Conservation (phyloP, 1,284 basidiomycete genomes). For the Schizophyllum commune region DNA sequence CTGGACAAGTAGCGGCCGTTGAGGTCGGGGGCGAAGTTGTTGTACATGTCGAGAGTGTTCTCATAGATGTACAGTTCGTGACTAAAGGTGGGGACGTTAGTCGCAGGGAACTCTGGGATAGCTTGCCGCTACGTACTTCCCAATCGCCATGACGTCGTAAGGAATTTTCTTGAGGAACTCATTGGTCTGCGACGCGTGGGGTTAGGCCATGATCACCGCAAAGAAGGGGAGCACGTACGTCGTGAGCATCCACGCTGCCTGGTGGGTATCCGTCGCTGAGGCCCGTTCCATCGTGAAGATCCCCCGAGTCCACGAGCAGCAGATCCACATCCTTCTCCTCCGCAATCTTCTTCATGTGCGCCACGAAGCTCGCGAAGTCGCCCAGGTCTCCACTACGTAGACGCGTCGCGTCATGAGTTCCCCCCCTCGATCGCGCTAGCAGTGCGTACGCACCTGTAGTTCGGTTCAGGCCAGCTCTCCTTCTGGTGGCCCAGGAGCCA, state of each 20-base stretch:
- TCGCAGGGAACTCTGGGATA: background rate
- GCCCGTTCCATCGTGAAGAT: conserved; percentile 79
- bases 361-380: conserved; percentile 74
- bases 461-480: conserved; percentile 60
- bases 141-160: conserved; percentile 81
- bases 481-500: conserved; percentile 76
- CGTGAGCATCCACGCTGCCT: conserved; percentile 67
- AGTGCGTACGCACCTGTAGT: conserved; percentile 36
- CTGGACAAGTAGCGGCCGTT: conserved; percentile 75
- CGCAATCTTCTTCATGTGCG: conserved; percentile 74
- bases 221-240: conserved; percentile 26
- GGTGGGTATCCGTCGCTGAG: conserved; percentile 65
- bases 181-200: conserved; percentile 9
- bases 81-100: conserved; percentile 23
- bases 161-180: conserved; percentile 54
- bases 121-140: conserved; percentile 49
- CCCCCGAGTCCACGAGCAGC: conserved; percentile 65
- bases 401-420: background rate
- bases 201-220: background rate
- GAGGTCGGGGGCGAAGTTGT: conserved; percentile 67
- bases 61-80: conserved; percentile 83
- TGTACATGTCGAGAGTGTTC: conserved; percentile 70
- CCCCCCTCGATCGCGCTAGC: background rate
- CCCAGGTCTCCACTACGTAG: conserved; percentile 60
- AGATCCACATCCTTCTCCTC: conserved; percentile 62